Evolutionary conservation across 306 rosid species (phyloP).

Genomic region (Erythrophleum fordii): DNA sequence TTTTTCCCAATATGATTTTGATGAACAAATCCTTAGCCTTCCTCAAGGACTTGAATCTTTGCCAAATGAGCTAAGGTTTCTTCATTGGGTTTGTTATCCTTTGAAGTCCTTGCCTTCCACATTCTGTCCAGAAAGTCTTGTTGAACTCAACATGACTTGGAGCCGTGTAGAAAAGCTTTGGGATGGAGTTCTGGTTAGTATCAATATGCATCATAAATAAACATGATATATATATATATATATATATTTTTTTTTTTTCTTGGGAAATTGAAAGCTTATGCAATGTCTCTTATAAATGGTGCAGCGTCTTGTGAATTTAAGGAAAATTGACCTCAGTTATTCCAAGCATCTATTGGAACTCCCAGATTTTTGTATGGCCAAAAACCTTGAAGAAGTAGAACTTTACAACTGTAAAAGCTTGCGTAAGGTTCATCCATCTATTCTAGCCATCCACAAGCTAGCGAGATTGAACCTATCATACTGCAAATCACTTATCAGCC

Average conservation of each 20-base stretch:
- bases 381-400: slow-evolving; percentile 9
- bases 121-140: not conserved
- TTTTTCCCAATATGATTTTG: not conserved
- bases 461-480: not conserved
- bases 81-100: slow-evolving; percentile 9
- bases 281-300: not conserved
- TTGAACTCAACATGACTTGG: not conserved
- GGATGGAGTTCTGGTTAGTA: not conserved
- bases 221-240: no score
- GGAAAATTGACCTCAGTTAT: slow-evolving; percentile 5
- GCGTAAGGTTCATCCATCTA: slow-evolving; percentile 18
- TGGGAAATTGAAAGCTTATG: not conserved
- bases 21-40: not conserved
- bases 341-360: slow-evolving; percentile 19
- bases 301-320: slow-evolving; percentile 17
- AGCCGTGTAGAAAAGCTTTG: slow-evolving; percentile 5
- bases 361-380: slow-evolving; percentile 19
- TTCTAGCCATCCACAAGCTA: slow-evolving; percentile 12
- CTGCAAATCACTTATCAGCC: not conserved
- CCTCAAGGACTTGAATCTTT: slow-evolving; percentile 8
- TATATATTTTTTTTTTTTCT: not conserved
- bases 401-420: not conserved
- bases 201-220: not conserved
- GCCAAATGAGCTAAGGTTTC: not conserved
- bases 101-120: not conserved